A percentile compares a stretch with the other conserved stretches of the same genome.
Evolutionary conservation across 345 rosid species (phyloP).

Genomic region (Sonneratia alba): DNA sequence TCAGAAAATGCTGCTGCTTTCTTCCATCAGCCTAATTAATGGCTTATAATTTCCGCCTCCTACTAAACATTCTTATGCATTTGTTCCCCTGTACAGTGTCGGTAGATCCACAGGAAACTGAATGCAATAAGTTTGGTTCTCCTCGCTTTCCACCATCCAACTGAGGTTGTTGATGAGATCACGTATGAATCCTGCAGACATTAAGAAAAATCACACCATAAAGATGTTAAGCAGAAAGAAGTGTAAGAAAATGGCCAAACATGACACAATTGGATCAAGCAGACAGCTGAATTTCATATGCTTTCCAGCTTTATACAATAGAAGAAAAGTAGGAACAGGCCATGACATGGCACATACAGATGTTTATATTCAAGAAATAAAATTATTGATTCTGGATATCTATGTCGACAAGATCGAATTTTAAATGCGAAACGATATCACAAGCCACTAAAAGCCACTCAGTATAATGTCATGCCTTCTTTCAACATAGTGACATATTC

Average conservation of each 20-base stretch:
- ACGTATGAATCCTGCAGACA: neutral
- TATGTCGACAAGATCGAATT: neutral
- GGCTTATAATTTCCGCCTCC: neutral
- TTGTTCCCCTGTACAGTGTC: neutral
- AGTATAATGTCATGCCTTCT: neutral
- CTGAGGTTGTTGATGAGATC: neutral
- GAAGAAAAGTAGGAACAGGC: neutral
- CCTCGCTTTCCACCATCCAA: neutral
- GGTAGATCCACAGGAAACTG: conserved; percentile 1
- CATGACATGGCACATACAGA: neutral
- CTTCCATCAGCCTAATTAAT: conserved; percentile 1
- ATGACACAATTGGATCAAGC: neutral
- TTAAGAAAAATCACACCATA: neutral
- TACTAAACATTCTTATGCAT: neutral
- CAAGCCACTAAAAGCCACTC: neutral
- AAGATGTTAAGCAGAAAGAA: neutral
- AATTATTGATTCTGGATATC: neutral
- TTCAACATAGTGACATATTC: neutral
- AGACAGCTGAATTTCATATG: neutral
- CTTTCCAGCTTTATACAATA: neutral
- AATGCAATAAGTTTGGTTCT: neutral
- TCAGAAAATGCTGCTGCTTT: neutral
- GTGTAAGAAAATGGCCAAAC: neutral
- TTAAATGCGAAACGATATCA: too few species aligned
- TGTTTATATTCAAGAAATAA: neutral